phyloP scores from a whole-genome alignment of 2,329 filamentous ascomycete genomes.

The Coleophoma crateriformis region DNA sequence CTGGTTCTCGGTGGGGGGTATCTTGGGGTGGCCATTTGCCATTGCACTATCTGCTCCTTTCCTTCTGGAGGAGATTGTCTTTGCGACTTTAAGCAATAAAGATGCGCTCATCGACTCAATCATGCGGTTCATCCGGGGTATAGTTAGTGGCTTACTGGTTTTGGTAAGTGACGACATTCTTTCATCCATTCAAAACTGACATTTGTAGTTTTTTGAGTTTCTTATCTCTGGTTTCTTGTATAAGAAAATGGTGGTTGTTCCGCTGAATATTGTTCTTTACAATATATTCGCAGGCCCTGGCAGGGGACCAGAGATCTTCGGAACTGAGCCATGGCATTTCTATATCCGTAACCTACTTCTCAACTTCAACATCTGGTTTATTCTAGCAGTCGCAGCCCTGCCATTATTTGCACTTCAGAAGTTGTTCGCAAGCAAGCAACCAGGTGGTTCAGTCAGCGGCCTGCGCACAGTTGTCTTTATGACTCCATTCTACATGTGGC shows the following conservation, averaged over 20 bases:
- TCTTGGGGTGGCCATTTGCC: slow-evolving; percentile 93
- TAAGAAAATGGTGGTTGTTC: slow-evolving; percentile 67
- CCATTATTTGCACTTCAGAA: slow-evolving; percentile 75
- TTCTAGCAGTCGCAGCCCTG: slow-evolving; percentile 68
- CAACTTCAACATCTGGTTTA: slow-evolving; percentile 95
- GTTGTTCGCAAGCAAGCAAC: slow-evolving; percentile 48
- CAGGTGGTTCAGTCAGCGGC: slow-evolving; percentile 61
- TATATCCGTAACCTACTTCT: slow-evolving; percentile 86
- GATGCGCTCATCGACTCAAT: slow-evolving; percentile 56
- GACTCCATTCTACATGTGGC: slow-evolving; percentile 89
- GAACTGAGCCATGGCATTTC: slow-evolving; percentile 94
- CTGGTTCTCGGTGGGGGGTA: slow-evolving; percentile 81
- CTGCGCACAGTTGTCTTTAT: slow-evolving; percentile 75
- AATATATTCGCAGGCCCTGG: slow-evolving; percentile 82
- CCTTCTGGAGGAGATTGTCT: slow-evolving; percentile 67
- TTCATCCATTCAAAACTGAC: slow-evolving; percentile 17
- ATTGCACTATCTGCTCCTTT: slow-evolving; percentile 78
- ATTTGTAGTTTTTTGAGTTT: slow-evolving; percentile 58
- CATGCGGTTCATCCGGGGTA: slow-evolving; percentile 61
- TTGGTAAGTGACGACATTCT: slow-evolving; percentile 15
- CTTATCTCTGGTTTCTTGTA: slow-evolving; percentile 81
- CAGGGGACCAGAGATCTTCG: slow-evolving; percentile 84
- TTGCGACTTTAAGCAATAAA: slow-evolving; percentile 46
- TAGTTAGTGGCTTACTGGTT: slow-evolving; percentile 33
- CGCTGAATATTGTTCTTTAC: slow-evolving; percentile 92